Percentiles rank a stretch among this genome's conserved stretches.
Evolutionary conservation across 2,329 filamentous ascomycete genomes (phyloP).

Genomic region (Diaporthe citri): DNA sequence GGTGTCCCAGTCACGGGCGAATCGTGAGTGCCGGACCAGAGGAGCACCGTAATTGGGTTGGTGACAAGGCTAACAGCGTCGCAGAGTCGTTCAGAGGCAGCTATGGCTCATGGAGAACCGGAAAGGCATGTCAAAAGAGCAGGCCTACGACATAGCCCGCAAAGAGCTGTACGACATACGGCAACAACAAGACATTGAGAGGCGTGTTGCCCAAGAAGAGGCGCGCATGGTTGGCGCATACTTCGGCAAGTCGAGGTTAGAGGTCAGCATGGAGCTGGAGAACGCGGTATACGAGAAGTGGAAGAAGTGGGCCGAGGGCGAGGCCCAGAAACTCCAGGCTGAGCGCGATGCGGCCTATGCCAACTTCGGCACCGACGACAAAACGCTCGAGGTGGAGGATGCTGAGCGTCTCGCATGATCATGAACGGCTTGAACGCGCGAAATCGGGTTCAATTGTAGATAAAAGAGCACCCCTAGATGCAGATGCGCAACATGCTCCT

Average conservation of each 20-base stretch:
- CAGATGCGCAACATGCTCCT: neutral
- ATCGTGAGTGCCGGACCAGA: conserved; percentile 67
- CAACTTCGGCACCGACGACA: conserved; percentile 55
- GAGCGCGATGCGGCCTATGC: conserved; percentile 57
- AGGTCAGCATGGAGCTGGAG: conserved; percentile 87
- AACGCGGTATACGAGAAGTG: conserved; percentile 84
- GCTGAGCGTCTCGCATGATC: conserved; percentile 28
- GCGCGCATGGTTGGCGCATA: conserved; percentile 87
- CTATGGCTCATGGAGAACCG: conserved; percentile 82
- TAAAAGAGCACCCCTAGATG: neutral
- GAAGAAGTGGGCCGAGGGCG: conserved; percentile 80
- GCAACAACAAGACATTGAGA: conserved; percentile 84
- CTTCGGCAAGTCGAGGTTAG: conserved; percentile 82
- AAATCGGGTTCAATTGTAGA: neutral
- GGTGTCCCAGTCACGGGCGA: conserved; percentile 86
- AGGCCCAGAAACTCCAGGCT: conserved; percentile 58
- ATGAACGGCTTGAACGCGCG: neutral
- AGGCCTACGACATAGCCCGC: conserved; percentile 88
- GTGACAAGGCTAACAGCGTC: conserved; percentile 8
- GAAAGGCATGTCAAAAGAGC: conserved; percentile 65
- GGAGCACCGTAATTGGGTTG: too few species aligned
- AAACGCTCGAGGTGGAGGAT: conserved; percentile 41
- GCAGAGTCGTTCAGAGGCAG: conserved; percentile 92
- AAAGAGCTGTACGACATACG: conserved; percentile 91
- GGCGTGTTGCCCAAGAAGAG: conserved; percentile 88